phyloP scores from a whole-genome alignment of 1,139 yeast species.

The Zygoascus meyerae region DNA sequence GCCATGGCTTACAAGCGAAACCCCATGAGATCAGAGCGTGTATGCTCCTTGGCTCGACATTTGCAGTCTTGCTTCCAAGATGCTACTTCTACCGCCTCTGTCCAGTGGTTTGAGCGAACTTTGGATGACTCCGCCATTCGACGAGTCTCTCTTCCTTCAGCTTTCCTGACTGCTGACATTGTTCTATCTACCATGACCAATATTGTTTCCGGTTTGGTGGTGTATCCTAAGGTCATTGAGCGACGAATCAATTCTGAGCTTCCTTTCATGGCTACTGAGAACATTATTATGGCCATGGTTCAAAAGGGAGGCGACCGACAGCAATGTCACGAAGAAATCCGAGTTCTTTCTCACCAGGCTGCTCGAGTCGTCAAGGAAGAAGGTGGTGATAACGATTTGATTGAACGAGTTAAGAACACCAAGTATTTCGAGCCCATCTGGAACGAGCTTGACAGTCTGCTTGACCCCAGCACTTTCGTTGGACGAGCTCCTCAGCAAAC shows the following conservation, averaged over 20 bases:
- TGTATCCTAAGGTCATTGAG: slow-evolving; percentile 96
- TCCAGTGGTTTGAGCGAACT: slow-evolving; percentile 99
- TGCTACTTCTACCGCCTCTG: slow-evolving; percentile 93
- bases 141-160: slow-evolving; percentile 94
- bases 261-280: slow-evolving; percentile 99
- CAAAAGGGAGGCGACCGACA: slow-evolving; percentile 97
- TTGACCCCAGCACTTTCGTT: slow-evolving; percentile 90
- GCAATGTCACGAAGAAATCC: slow-evolving; percentile 95
- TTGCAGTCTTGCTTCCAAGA: slow-evolving; percentile 86
- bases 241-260: slow-evolving; percentile 91
- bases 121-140: slow-evolving; percentile 97
- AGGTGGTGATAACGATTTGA: slow-evolving; percentile 97
- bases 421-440: slow-evolving; percentile 87
- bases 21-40: slow-evolving; percentile 99
- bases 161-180: slow-evolving; percentile 93
- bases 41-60: slow-evolving; percentile 94
- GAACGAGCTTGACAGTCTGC: slow-evolving; percentile 67
- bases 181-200: slow-evolving; percentile 82
- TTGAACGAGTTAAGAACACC: slow-evolving; percentile 76
- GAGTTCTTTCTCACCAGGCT: slow-evolving; percentile 96
- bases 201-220: slow-evolving; percentile 92
- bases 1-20: slow-evolving; percentile 99
- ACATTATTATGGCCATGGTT: slow-evolving; percentile 99
- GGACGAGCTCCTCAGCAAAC: slow-evolving; percentile 99
- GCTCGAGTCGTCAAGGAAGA: slow-evolving; percentile 95